Evolutionary conservation across 768 basidiomycete species (phyloP).

Genomic region (Butyriboletus loyo): DNA sequence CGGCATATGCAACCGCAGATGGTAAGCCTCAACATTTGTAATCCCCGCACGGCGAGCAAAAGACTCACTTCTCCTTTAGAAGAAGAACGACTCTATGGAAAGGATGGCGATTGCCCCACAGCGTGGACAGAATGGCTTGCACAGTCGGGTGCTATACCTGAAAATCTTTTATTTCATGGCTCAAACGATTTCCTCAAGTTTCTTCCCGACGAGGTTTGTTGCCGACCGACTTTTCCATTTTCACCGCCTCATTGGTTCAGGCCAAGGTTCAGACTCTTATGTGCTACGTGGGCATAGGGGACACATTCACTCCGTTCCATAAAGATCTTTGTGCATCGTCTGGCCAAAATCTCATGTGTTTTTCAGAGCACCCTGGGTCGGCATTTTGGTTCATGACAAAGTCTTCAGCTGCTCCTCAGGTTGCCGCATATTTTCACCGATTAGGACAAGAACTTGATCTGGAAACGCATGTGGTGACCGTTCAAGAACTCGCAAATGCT

Average conservation of each 20-base stretch:
- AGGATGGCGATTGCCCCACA: conserved; percentile 68
- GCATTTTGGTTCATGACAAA: conserved; percentile 89
- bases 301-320: conserved; percentile 82
- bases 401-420: conserved; percentile 51
- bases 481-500: conserved; percentile 61
- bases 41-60: neutral
- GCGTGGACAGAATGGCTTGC: conserved; percentile 65
- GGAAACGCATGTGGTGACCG: conserved; percentile 61
- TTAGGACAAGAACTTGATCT: conserved; percentile 56
- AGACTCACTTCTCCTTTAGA: conserved; percentile 36
- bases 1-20: conserved; percentile 35
- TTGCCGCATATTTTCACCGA: conserved; percentile 54
- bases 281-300: conserved; percentile 81
- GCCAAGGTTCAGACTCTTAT: conserved; percentile 71
- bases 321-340: conserved; percentile 84
- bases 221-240: neutral
- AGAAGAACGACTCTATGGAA: conserved; percentile 65
- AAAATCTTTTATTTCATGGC: conserved; percentile 48
- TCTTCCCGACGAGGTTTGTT: conserved; percentile 50
- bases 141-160: conserved; percentile 46
- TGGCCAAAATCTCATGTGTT: conserved; percentile 86
- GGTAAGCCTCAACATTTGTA: conserved; percentile 30
- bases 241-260: conserved; percentile 33
- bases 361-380: conserved; percentile 66
- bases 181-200: conserved; percentile 55